Conservation (phyloP, 306 rosid genomes). For the Prosopis cineraria region DNA sequence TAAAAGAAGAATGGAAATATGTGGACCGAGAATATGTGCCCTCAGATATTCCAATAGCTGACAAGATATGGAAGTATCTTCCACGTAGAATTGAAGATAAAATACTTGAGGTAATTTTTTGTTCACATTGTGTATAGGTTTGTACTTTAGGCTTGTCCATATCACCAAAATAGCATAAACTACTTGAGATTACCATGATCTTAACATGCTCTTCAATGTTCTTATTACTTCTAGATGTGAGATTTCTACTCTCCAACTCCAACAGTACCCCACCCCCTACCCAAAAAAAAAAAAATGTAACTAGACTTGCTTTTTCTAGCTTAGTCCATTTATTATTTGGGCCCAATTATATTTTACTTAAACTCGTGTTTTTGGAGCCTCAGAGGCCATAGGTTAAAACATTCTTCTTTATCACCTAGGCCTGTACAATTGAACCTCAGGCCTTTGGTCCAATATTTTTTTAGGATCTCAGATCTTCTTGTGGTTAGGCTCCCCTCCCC, state of each 20-base stretch:
- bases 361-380: neutral
- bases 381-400: neutral
- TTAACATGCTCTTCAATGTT: neutral
- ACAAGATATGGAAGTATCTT: slow-evolving; percentile 70
- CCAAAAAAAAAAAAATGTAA: too few relatives aligned
- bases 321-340: neutral
- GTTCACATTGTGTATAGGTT: neutral
- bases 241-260: neutral
- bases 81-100: slow-evolving; percentile 67
- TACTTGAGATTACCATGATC: neutral
- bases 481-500: neutral
- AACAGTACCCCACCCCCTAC: neutral
- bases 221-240: neutral
- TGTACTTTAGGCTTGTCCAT: neutral
- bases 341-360: neutral
- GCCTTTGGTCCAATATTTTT: neutral
- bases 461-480: neutral
- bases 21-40: slow-evolving; percentile 44
- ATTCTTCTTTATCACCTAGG: neutral
- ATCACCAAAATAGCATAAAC: neutral
- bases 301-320: neutral
- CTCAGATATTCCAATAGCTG: slow-evolving; percentile 67
- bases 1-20: slow-evolving; percentile 76
- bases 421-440: neutral
- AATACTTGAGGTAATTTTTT: slow-evolving; percentile 49